A percentile compares a stretch with the other conserved stretches of the same genome.
Evolutionary conservation across 2,329 filamentous ascomycete genomes (phyloP).

Genomic region (Aspergillus spinulosporus): DNA sequence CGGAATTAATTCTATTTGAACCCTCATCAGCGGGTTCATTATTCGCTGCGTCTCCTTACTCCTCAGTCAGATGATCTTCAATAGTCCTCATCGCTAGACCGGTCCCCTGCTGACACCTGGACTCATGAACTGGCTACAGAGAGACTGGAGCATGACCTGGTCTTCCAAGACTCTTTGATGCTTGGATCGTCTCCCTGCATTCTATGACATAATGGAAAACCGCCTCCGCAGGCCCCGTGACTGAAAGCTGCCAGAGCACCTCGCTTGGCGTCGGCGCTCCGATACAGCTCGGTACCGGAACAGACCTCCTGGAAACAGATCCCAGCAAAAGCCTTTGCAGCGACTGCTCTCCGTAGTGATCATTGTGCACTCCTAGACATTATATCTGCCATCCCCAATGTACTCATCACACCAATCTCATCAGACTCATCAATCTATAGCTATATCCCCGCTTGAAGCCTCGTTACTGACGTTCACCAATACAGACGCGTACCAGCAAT

Average conservation of each 20-base stretch:
- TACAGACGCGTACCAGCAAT: neutral
- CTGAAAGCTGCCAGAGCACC: constrained; percentile 13
- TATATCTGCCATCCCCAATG: too few species aligned
- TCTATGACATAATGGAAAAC: constrained; percentile 30
- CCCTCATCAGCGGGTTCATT: neutral
- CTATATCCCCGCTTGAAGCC: neutral
- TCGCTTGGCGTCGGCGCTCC: constrained; percentile 3
- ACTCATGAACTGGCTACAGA: too few species aligned
- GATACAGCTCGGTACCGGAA: constrained; percentile 1
- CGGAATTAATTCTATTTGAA: constrained; percentile 4
- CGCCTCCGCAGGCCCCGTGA: constrained; percentile 19
- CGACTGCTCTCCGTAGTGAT: too few species aligned
- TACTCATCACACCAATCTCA: too few species aligned
- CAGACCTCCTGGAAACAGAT: neutral
- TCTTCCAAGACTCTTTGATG: too few species aligned
- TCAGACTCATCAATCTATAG: too few species aligned
- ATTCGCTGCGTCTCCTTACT: neutral
- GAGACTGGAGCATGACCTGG: too few species aligned
- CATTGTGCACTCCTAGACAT: too few species aligned
- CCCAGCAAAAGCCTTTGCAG: too few species aligned
- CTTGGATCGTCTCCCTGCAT: constrained; percentile 20
- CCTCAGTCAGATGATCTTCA: constrained; percentile 11
- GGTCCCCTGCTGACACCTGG: constrained; percentile 1
- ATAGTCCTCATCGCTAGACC: neutral
- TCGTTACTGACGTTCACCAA: neutral